Evolutionary conservation across 768 basidiomycete genomes (phyloP).

Genomic region (Coprinopsis sp.): DNA sequence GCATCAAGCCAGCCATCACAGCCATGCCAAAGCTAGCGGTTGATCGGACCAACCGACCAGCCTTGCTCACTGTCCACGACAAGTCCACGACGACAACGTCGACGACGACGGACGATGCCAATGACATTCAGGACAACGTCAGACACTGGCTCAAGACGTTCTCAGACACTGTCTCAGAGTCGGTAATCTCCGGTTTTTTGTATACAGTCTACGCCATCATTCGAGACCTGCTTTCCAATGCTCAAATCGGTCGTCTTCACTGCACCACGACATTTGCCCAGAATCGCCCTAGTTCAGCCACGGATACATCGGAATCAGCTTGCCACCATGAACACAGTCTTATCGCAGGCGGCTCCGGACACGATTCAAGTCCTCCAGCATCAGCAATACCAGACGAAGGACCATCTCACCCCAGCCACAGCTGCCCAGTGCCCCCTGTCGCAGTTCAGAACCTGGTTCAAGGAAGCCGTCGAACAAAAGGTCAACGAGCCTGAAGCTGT

Average conservation of each 20-base stretch:
- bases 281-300: conserved; percentile 16
- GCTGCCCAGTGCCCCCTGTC: conserved; percentile 67
- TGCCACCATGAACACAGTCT: conserved; percentile 34
- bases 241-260: too few relatives aligned
- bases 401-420: conserved; percentile 55
- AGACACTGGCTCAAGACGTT: background rate
- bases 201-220: too few relatives aligned
- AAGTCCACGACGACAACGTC: too few relatives aligned
- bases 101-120: background rate
- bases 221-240: too few relatives aligned
- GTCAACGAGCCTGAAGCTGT: conserved; percentile 88
- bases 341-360: conserved; percentile 43
- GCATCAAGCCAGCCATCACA: conserved; percentile 9
- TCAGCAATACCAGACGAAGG: conserved; percentile 67
- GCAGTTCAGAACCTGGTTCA: conserved; percentile 89
- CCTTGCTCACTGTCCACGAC: background rate
- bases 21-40: background rate
- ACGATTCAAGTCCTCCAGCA: conserved; percentile 69
- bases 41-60: background rate
- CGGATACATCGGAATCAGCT: conserved; percentile 2
- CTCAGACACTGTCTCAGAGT: too few relatives aligned
- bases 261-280: too few relatives aligned
- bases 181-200: too few relatives aligned
- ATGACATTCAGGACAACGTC: background rate
- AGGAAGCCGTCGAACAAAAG: conserved; percentile 47